These are phyloP conservation scores for Pterocarpus santalinus DNA, from an alignment of 306 rosid genomes.

Conservation along the genomic window DNA sequence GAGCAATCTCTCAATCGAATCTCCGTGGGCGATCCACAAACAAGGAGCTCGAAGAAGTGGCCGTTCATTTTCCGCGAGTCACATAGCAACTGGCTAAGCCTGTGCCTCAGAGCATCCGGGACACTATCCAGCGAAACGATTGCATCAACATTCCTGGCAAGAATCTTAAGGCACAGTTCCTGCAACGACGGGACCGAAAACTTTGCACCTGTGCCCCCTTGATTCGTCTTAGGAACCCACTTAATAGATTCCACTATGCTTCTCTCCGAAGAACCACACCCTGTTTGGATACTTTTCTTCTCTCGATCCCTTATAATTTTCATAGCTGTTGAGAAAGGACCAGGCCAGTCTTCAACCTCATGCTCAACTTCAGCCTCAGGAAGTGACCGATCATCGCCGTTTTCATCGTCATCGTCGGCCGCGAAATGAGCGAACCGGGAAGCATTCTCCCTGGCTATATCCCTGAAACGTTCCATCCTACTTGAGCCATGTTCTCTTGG, in stretches of 20 bases:
- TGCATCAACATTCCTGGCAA: slow-evolving; percentile 65
- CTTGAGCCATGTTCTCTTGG: slow-evolving; percentile 23
- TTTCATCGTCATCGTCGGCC: slow-evolving; percentile 22
- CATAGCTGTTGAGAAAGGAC: slow-evolving; percentile 90
- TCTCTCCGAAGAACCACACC: neutral
- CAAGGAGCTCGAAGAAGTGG: slow-evolving; percentile 61
- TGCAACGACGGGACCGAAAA: slow-evolving; percentile 59
- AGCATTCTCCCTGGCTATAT: slow-evolving; percentile 70
- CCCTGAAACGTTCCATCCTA: slow-evolving; percentile 60
- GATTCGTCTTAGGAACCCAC: slow-evolving; percentile 62
- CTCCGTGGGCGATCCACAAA: slow-evolving; percentile 71
- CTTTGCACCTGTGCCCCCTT: slow-evolving; percentile 22
- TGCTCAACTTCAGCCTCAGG: slow-evolving; percentile 45
- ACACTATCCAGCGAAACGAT: slow-evolving; percentile 65
- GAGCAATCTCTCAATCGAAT: slow-evolving; percentile 74
- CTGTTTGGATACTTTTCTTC: slow-evolving; percentile 34
- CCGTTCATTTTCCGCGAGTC: slow-evolving; percentile 64
- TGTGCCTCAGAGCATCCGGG: slow-evolving; percentile 68
- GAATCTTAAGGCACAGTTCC: slow-evolving; percentile 58
- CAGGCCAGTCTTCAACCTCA: slow-evolving; percentile 87
- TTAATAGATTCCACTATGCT: slow-evolving; percentile 41
- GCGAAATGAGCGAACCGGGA: slow-evolving; percentile 57
- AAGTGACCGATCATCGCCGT: neutral
- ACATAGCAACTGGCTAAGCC: slow-evolving; percentile 66
- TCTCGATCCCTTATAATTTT: slow-evolving; percentile 73